These are phyloP conservation scores for Barnettozyma sucrosica DNA, from an alignment of 805 yeast species.

Conservation along the genomic window DNA sequence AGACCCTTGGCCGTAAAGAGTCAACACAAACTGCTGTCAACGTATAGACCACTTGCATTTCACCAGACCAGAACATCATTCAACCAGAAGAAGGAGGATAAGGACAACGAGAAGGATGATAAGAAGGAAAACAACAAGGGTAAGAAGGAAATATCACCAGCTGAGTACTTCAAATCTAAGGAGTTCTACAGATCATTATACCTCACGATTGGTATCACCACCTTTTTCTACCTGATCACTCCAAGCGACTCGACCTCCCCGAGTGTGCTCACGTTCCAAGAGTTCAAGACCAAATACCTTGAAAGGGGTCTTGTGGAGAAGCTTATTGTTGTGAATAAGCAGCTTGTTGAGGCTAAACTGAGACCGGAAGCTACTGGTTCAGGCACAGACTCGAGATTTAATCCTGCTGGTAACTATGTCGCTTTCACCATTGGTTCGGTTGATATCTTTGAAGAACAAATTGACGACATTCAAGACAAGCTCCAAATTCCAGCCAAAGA, in stretches of 20 bases:
- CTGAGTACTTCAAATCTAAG: constrained; percentile 36
- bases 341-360: constrained; percentile 51
- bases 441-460: constrained; percentile 76
- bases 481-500: constrained; percentile 62
- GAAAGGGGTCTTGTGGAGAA: constrained; percentile 73
- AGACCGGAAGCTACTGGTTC: constrained; percentile 40
- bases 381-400: constrained; percentile 45
- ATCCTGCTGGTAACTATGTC: constrained; percentile 30
- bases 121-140: constrained; percentile 19
- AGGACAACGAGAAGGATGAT: constrained; percentile 13
- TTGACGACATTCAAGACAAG: constrained; percentile 65
- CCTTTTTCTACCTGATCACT: constrained; percentile 31
- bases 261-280: constrained; percentile 72
- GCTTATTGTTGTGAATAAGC: constrained; percentile 70
- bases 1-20: constrained; percentile 1
- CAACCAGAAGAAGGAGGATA: neutral
- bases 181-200: constrained; percentile 36
- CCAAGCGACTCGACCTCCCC: constrained; percentile 24
- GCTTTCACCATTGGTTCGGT: constrained; percentile 88
- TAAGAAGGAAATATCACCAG: constrained; percentile 25
- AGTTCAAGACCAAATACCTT: constrained; percentile 69
- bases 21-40: constrained; percentile 6
- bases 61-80: constrained; percentile 6
- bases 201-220: constrained; percentile 33
- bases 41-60: constrained; percentile 7